Base-by-base conservation (phyloP, 73 alveolate genomes). In the Stentor coeruleus region DNA sequence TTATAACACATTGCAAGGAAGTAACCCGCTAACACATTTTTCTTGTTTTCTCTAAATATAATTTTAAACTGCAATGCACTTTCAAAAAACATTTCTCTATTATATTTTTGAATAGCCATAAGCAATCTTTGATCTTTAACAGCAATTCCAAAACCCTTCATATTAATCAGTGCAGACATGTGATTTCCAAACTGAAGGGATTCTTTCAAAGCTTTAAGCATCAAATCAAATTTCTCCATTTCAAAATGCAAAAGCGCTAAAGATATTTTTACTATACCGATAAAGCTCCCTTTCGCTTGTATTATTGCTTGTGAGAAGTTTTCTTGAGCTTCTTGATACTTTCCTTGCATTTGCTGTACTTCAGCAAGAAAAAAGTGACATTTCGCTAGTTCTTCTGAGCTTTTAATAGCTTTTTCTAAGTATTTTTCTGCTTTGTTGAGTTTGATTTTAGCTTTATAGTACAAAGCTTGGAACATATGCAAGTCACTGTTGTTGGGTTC, bases 201-300 rank as follows among this genome's bases (percentile, higher is more conserved):
- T 49, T 49, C 66, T 49, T 49, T 49, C 66, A 49, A 49, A 20
- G 66, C 20, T 49, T 49, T 49, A 49, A 49, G 66, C 66, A 49
- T 49, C 20, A 49, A 11, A 11, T 49, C 66, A 49, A 49, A 49
- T 20, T 49, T 49, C 20, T 49, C 66, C 6, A 6, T 49, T 6
- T 49, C 6, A 49, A 49, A 49, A 49, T 49, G 20, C 6, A 49
- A 11, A 49, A 49, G 6, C 66, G 66, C 66, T 20, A 11, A 20
- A 49, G 66, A 49, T 6, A 49, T 20, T 49, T 49, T 49, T 6
- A 49, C 66, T 20, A 49, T 11, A 20, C 66, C 66, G 20, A 49
- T 20, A 49, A 49, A 6, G 20, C 28, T 11, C 28, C 66, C 66
- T 49, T 49, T 49, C 66, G 20, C 66, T 11, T 49, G 66, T 20